phyloP scores from a whole-genome alignment of 2,329 filamentous ascomycete genomes.

The Metarhizium brunneum region DNA sequence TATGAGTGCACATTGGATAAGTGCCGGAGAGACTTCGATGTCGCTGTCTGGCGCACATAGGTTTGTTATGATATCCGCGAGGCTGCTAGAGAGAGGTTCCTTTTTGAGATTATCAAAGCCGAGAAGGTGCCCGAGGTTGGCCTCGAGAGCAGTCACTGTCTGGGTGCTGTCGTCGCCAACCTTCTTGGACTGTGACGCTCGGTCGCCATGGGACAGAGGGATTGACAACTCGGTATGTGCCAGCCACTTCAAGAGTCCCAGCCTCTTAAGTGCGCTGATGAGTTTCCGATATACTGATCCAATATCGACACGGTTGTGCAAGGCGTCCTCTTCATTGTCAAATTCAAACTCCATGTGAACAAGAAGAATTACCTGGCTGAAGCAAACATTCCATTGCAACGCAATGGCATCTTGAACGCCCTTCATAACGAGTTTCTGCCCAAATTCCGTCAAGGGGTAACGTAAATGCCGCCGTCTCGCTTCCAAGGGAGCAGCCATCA shows the following conservation, averaged over 20 bases:
- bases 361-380: constrained; percentile 74
- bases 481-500: constrained; percentile 37
- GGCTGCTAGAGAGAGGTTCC: constrained; percentile 45
- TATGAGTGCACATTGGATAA: constrained; percentile 54
- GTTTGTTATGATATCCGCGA: constrained; percentile 60
- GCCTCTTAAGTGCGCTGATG: constrained; percentile 59
- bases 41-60: constrained; percentile 56
- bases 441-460: constrained; percentile 61
- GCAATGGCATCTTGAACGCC: constrained; percentile 72
- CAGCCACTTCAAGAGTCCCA: constrained; percentile 67
- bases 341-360: constrained; percentile 81
- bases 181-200: constrained; percentile 26
- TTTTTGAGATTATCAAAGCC: constrained; percentile 43
- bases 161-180: constrained; percentile 36
- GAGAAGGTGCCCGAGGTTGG: constrained; percentile 53
- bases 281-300: constrained; percentile 61
- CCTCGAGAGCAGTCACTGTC: constrained; percentile 49
- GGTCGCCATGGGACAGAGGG: constrained; percentile 31
- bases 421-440: constrained; percentile 63
- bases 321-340: constrained; percentile 60
- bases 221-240: constrained; percentile 47
- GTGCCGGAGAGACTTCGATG: constrained; percentile 51
- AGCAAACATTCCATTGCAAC: constrained; percentile 62
- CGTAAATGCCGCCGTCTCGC: constrained; percentile 35
- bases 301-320: constrained; percentile 53